Evolutionary conservation across 768 basidiomycete genomes (phyloP).

Genomic region (Stropharia rugosoannulata): DNA sequence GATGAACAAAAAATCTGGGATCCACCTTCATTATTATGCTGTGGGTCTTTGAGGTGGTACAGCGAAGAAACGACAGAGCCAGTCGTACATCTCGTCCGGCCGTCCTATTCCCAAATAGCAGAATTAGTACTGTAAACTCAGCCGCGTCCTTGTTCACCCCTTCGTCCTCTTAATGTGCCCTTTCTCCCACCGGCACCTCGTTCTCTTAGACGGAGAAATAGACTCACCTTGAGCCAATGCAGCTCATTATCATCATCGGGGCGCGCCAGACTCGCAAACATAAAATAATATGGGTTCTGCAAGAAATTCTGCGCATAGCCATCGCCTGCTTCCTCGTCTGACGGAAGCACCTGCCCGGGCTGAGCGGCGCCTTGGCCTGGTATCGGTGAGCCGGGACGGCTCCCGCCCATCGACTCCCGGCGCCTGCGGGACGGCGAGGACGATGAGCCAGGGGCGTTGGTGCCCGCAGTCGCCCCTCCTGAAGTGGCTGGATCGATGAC

Average conservation of each 20-base stretch:
- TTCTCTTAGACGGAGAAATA: neutral
- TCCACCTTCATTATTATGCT: slow-evolving; percentile 46
- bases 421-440: slow-evolving; percentile 15
- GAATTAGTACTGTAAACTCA: neutral
- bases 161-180: neutral
- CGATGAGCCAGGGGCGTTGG: slow-evolving; percentile 12
- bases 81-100: slow-evolving; percentile 88
- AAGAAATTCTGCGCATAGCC: slow-evolving; percentile 63
- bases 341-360: neutral
- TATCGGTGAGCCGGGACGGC: slow-evolving; percentile 2
- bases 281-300: slow-evolving; percentile 94
- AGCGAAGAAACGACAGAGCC: slow-evolving; percentile 88
- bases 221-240: slow-evolving; percentile 70
- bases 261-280: slow-evolving; percentile 89
- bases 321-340: slow-evolving; percentile 10
- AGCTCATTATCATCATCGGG: slow-evolving; percentile 88
- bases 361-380: neutral
- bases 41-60: slow-evolving; percentile 84
- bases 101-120: slow-evolving; percentile 51
- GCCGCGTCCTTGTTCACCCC: neutral
- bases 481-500: slow-evolving; percentile 62
- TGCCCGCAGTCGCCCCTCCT: neutral
- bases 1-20: neutral
- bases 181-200: neutral
- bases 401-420: neutral